A percentile compares a stretch with the other conserved stretches of the same genome.
Evolutionary conservation across 176 grass and related monocot species (phyloP).

Genomic region (Paspalum notatum): DNA sequence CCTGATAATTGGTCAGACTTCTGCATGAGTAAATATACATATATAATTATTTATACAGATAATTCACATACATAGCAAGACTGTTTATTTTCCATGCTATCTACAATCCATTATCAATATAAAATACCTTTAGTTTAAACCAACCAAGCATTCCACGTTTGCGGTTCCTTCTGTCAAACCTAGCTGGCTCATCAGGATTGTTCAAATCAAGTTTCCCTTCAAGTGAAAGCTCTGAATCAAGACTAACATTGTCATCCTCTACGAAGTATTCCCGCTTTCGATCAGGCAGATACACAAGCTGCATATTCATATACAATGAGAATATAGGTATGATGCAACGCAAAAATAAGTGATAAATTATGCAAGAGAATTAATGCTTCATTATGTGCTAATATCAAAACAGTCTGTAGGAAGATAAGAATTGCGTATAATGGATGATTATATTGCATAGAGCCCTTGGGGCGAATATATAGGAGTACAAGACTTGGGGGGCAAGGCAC

Average conservation of each 20-base stretch:
- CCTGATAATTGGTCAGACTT: constrained; percentile 79
- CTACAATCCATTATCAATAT: constrained; percentile 25
- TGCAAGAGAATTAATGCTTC: constrained; percentile 17
- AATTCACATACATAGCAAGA: not conserved
- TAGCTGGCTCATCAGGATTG: constrained; percentile 64
- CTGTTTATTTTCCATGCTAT: not conserved
- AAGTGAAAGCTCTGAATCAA: constrained; percentile 87
- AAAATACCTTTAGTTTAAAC: constrained; percentile 86
- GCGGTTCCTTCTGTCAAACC: constrained; percentile 82
- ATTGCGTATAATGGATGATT: too few relatives aligned
- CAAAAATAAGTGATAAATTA: constrained; percentile 9
- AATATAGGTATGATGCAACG: constrained; percentile 13
- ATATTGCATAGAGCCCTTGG: too few relatives aligned
- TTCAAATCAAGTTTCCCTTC: constrained; percentile 67
- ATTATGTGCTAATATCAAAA: constrained; percentile 4
- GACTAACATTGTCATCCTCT: constrained; percentile 77
- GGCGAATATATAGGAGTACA: too few relatives aligned
- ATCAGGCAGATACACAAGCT: constrained; percentile 99
- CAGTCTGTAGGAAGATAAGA: too few relatives aligned
- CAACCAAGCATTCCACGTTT: constrained; percentile 95
- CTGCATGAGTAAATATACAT: constrained; percentile 51
- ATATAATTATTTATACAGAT: constrained; percentile 24
- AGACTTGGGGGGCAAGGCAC: too few relatives aligned
- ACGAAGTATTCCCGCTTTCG: constrained; percentile 70
- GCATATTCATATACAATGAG: constrained; percentile 47